Conservation (phyloP, 208 protist genomes). For the Trypanosoma rangeli region DNA sequence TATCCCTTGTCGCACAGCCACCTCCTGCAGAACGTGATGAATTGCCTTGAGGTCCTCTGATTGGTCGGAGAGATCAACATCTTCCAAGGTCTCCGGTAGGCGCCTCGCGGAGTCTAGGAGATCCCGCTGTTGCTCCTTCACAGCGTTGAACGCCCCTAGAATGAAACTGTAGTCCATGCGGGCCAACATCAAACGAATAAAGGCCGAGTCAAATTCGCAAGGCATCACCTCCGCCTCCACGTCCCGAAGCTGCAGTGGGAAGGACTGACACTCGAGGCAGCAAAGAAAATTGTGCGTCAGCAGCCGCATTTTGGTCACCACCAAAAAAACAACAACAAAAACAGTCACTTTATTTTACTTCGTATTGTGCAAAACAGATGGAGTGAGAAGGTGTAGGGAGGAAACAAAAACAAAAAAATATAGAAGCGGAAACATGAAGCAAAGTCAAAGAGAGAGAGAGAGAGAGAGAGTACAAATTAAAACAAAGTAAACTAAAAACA, state of each 20-base stretch:
- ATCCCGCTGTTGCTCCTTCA: slow-evolving; percentile 35
- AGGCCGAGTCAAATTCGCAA: slow-evolving; percentile 72
- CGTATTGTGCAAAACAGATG: not conserved
- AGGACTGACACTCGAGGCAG: slow-evolving; percentile 79
- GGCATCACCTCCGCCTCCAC: slow-evolving; percentile 50
- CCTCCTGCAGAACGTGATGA: slow-evolving; percentile 68
- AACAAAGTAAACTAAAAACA: too few relatives aligned
- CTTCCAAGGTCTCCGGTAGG: slow-evolving; percentile 61
- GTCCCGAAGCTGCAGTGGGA: slow-evolving; percentile 58
- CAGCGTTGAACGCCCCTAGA: slow-evolving; percentile 42
- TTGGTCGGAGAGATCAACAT: slow-evolving; percentile 55
- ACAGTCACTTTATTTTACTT: not conserved
- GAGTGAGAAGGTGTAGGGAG: too few relatives aligned
- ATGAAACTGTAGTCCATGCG: slow-evolving; percentile 81
- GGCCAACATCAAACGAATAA: slow-evolving; percentile 82
- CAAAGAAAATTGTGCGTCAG: slow-evolving; percentile 89
- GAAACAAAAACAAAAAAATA: slow-evolving; percentile 9
- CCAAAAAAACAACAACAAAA: not conserved
- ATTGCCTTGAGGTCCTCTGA: slow-evolving; percentile 48
- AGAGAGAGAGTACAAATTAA: too few relatives aligned
- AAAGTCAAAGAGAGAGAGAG: not conserved
- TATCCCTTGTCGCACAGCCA: slow-evolving; percentile 71
- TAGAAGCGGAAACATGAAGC: not conserved
- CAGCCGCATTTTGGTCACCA: slow-evolving; percentile 54
- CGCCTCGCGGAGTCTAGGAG: slow-evolving; percentile 10